Conservation (phyloP, 2,329 filamentous ascomycete species). For the Scopulariopsis brevicaulis region DNA sequence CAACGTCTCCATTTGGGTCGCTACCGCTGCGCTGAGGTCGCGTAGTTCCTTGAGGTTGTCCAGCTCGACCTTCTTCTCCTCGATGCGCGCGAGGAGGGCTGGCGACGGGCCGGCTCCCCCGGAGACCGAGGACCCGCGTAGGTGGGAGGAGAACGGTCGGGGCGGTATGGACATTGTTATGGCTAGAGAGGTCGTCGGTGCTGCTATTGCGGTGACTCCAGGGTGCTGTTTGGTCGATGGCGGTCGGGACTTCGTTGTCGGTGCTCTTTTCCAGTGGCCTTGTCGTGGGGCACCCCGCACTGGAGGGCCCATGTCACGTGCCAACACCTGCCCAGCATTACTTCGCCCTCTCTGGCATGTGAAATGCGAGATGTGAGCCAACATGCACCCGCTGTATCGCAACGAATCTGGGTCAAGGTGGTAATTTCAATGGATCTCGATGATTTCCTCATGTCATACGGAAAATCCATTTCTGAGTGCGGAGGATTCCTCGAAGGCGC, state of each 20-base stretch:
- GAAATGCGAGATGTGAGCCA: too few relatives aligned
- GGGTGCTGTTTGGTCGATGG: background rate
- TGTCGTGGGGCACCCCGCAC: background rate
- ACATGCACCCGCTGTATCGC: too few relatives aligned
- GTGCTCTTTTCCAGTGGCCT: background rate
- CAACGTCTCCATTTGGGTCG: slow-evolving; percentile 71
- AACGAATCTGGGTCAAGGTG: too few relatives aligned
- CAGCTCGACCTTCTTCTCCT: slow-evolving; percentile 77
- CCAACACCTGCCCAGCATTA: background rate
- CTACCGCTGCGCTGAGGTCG: slow-evolving; percentile 67
- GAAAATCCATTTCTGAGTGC: too few relatives aligned
- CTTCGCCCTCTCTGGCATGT: too few relatives aligned
- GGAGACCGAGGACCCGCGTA: slow-evolving; percentile 47
- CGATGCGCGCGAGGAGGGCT: slow-evolving; percentile 61
- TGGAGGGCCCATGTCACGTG: background rate
- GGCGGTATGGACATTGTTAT: slow-evolving; percentile 43
- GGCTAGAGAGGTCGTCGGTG: slow-evolving; percentile 2
- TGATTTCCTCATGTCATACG: too few relatives aligned
- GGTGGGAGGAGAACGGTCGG: slow-evolving; percentile 50
- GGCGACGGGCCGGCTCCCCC: slow-evolving; percentile 48
- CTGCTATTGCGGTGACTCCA: background rate
- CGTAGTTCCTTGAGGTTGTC: slow-evolving; percentile 68
- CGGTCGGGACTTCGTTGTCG: background rate
- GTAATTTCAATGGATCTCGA: too few relatives aligned
- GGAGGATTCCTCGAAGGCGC: too few relatives aligned